Evolutionary conservation across 352 stramenopile species (phyloP), one percentile per base, ranked within the genome.

Genomic region (Phytophthora megakarya): DNA sequence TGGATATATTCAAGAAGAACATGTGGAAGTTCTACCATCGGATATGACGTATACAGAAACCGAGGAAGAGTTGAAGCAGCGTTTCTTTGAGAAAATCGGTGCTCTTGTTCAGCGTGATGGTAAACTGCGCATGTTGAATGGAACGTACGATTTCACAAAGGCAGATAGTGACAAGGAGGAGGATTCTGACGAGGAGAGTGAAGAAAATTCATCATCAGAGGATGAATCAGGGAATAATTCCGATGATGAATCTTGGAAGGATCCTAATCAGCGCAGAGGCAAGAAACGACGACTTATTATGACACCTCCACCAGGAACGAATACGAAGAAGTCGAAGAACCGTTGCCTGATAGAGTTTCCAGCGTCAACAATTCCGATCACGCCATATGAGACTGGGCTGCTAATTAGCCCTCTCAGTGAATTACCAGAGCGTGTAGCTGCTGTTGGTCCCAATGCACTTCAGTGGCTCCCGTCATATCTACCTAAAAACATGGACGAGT

Each of bases 381-480:
- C 79, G 12, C 85, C 85, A 48, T 90, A 81, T 66, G 83, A 91
- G 3, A 74, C 70, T 19, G 80, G 78, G 9, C 58, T 92, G 22
- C 66, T 91, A 16, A 67, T 93, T 21, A 93, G 85, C 72, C 85
- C 85, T 18, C 54, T 93, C 37, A 92, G 83, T 25, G 75, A 82
- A 35, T 60, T 93, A 0, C 81, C 85, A 4, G 85, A 89, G 22
- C 73, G 72, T 48, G 80, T 90, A n/a, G 80, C 81, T 32, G 85
- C 82, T 1, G 71, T 89, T n/a, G 80, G 75, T 8, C 80, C 81
- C 4, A 66, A 67, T 58, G 76, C 80, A n/a, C 53, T 90, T 32
- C 85, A 93, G 51, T 93, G 85, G 85, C 74, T 92, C 53, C 73
- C 73, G 23, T 84, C 80, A 18, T 88, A 88, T 62, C 39, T 92